Evolutionary conservation across 1,139 yeast genomes (phyloP), one percentile per base, ranked within the genome.

Genomic region (Geotrichum aggregatum): DNA sequence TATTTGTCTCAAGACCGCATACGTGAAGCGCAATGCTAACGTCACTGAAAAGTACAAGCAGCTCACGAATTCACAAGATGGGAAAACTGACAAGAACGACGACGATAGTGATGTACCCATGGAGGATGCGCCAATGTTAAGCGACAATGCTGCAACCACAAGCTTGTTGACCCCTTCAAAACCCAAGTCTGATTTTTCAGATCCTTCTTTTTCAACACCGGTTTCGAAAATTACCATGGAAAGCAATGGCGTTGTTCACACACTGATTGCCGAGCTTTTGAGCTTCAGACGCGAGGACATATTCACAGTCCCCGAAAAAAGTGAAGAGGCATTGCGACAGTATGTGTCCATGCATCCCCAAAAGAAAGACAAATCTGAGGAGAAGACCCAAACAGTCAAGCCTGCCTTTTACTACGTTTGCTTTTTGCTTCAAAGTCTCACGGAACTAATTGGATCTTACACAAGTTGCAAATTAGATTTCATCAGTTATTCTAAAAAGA

Each of bases 391-490:
- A 1, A 56, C 60, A 11, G 73, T 70, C 47, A 76, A 76, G 56
- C 69, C 72, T 11, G 74, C 78, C 34, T 86, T 84, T 65, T 75
- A 83, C 0, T 83, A 85, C 62, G 80, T 82, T 52, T 77, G 85
- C 47, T 87, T 83, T 63, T 69, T 91, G 41, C 69, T 91, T 40
- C 87, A 83, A 61, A 70, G 80, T 0, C 68, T 89, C 36, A 76
- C 84, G 0, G 98, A 91, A 61, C 71, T 89, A 14, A 68, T 89
- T 18, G 80, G 84, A 1, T 85, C 96, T 1, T 91, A 89, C 67
- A 84, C 84, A 59, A 82, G 81, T 56, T 81, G 92, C 55, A 91
- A 91, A 65, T 75, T 86, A 50, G 96, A 88, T 61, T 86, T 91
- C 62, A 71, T 91, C 53, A 83, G 91, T 0, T 89, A 79, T 61